Evolutionary conservation across 768 basidiomycete species (phyloP).

Genomic region (Lentinus tigrinus): DNA sequence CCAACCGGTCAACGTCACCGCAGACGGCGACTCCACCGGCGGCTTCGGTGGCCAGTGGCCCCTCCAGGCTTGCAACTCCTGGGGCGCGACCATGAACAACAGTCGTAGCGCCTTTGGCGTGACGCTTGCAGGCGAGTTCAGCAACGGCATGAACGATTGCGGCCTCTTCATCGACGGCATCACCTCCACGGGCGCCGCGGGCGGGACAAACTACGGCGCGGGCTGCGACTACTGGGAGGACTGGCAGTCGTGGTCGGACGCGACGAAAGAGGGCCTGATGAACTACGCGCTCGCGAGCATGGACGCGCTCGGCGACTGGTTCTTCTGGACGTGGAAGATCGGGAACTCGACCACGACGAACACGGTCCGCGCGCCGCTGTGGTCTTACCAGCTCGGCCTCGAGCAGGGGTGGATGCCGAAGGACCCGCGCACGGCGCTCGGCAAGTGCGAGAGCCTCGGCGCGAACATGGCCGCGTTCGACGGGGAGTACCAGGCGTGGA

Average conservation of each 20-base stretch:
- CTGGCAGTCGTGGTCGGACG: slow-evolving; percentile 46
- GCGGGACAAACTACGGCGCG: slow-evolving; percentile 18
- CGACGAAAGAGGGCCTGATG: slow-evolving; percentile 50
- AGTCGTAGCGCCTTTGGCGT: slow-evolving; percentile 60
- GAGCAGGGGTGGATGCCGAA: slow-evolving; percentile 73
- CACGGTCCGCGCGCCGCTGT: slow-evolving; percentile 51
- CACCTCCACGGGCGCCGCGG: slow-evolving; percentile 1
- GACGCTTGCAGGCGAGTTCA: slow-evolving; percentile 73
- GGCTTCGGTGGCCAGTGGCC: slow-evolving; percentile 30
- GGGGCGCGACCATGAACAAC: slow-evolving; percentile 34
- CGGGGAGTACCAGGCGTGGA: slow-evolving; percentile 55
- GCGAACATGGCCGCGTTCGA: slow-evolving; percentile 42
- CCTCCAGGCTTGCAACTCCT: slow-evolving; percentile 40
- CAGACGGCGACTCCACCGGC: slow-evolving; percentile 30
- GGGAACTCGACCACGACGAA: slow-evolving; percentile 53
- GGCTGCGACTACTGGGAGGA: slow-evolving; percentile 48
- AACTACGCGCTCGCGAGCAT: slow-evolving; percentile 54
- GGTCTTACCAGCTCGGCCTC: slow-evolving; percentile 71
- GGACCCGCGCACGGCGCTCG: slow-evolving; percentile 63
- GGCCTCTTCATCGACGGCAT: slow-evolving; percentile 45
- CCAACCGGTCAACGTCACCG: slow-evolving; percentile 42
- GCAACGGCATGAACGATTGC: slow-evolving; percentile 63
- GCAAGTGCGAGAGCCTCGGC: slow-evolving; percentile 61
- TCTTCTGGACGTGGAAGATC: slow-evolving; percentile 84
- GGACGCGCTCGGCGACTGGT: slow-evolving; percentile 67